Evolutionary conservation across 2,329 filamentous ascomycete species (phyloP).

Genomic region (Hypomyces rosellus): DNA sequence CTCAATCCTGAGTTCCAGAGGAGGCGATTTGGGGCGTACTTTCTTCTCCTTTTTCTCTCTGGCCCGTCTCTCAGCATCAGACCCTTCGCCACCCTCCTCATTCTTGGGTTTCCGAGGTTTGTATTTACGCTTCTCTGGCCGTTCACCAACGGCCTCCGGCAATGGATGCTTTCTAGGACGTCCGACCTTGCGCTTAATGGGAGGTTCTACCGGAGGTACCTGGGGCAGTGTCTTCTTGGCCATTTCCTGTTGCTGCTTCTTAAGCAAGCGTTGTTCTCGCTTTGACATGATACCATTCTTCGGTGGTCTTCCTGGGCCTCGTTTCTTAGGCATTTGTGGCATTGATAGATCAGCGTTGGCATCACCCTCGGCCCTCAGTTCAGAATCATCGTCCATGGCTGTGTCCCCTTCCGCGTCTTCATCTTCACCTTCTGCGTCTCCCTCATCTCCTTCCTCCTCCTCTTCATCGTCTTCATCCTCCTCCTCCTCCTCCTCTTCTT

Average conservation of each 20-base stretch:
- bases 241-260: conserved; percentile 46
- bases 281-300: conserved; percentile 83
- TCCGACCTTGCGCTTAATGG: conserved; percentile 58
- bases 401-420: conserved; percentile 22
- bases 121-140: conserved; percentile 59
- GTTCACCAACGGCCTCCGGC: conserved; percentile 48
- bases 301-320: conserved; percentile 72
- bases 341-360: conserved; percentile 30
- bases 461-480: conserved; percentile 21
- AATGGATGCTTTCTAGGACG: conserved; percentile 58
- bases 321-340: conserved; percentile 53
- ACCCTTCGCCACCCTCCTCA: conserved; percentile 50
- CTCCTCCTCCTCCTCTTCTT: conserved; percentile 21
- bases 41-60: conserved; percentile 57
- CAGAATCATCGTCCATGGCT: conserved; percentile 18
- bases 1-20: conserved; percentile 47
- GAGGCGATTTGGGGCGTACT: conserved; percentile 52
- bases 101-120: conserved; percentile 52
- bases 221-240: conserved; percentile 47
- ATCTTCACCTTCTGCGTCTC: conserved; percentile 21
- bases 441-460: conserved; percentile 21
- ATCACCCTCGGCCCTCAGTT: conserved; percentile 24
- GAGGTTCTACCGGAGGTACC: conserved; percentile 41
- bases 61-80: conserved; percentile 48
- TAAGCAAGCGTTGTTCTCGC: conserved; percentile 59